These are phyloP conservation scores for Strobilomyces echinocephalus DNA, from an alignment of 768 basidiomycete genomes.

Conservation along the genomic window DNA sequence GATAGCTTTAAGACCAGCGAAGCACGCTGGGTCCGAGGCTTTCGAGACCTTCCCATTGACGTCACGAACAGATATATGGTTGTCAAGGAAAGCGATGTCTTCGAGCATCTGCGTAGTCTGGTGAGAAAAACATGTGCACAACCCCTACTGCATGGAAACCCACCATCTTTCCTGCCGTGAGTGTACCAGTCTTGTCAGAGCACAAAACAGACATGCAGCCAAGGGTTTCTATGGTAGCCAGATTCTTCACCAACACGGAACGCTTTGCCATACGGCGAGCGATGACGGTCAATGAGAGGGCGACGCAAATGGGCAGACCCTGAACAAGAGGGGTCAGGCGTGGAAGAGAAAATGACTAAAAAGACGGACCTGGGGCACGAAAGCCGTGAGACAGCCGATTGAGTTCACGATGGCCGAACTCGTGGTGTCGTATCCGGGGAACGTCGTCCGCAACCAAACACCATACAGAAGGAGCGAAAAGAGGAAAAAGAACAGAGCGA, in stretches of 20 bases:
- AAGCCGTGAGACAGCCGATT: constrained; percentile 35
- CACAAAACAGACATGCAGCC: constrained; percentile 48
- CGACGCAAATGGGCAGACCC: constrained; percentile 38
- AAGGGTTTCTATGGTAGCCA: constrained; percentile 50
- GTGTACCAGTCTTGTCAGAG: constrained; percentile 50
- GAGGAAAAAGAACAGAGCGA: constrained; percentile 37
- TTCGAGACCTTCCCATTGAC: constrained; percentile 7
- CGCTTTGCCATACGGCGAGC: constrained; percentile 46
- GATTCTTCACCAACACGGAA: constrained; percentile 44
- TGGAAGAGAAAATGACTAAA: neutral
- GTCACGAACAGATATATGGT: constrained; percentile 12
- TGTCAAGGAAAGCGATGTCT: constrained; percentile 35
- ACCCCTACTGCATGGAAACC: neutral
- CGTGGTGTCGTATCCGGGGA: constrained; percentile 30
- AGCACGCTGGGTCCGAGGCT: constrained; percentile 8
- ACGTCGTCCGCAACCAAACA: constrained; percentile 35
- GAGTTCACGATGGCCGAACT: constrained; percentile 35
- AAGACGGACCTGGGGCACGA: constrained; percentile 36
- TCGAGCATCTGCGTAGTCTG: constrained; percentile 31
- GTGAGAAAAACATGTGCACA: neutral
- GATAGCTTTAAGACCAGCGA: constrained; percentile 20
- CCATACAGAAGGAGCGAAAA: constrained; percentile 37
- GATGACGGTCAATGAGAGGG: constrained; percentile 46
- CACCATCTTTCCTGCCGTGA: constrained; percentile 46
- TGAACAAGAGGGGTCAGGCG: constrained; percentile 6